Base-by-base conservation (phyloP, 2,329 filamentous ascomycete genomes). In the Tolypocladium ophioglossoides region DNA sequence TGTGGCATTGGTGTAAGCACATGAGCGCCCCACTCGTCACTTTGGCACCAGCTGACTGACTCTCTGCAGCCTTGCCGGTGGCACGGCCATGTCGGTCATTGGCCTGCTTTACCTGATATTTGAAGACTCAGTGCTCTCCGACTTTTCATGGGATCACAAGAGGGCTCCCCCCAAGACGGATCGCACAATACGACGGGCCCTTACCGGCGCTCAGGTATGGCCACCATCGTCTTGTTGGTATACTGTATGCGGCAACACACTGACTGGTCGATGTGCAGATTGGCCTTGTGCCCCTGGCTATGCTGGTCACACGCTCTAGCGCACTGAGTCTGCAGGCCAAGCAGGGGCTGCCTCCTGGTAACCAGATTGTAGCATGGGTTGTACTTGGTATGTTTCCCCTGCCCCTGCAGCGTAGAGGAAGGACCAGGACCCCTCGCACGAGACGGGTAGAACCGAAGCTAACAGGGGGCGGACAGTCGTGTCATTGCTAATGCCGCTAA, bases 281-380 rank as follows among this genome's bases (percentile, higher is more conserved):
- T 55, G 92, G 92, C 0, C 78, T 97, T 52, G 80, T 95, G 44
- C 67, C 88, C 9, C 77, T 97, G 52, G 82, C 92, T 10, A 89
- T 95, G 75, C 66, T 92, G 53, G 88, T 97, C 22, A 99, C 94
- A 9, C 81, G 85, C 48, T 95, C 89, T 2, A 96, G 89, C 66
- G 83, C 86, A n/a, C 71, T 86, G 54, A 95, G 91, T 24, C 70
- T 99, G 11, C 89, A 96, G 68, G 86, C 90, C 32, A 95, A 89
- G 67, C 74, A 84, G 59, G 94, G 94, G 9, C 75, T 99, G 46
- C 92, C 92, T 11, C 76, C 85, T 11, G 94, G 94, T 12, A 96
- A 95, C 61, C 89, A 96, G 69, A 74, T 91, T 2, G 80, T 95
- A 22, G 92, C 90, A 47, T 96, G 91, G 89, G 65, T 83, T 47